Evolutionary conservation across 225 moss, liverwort and hornwort species (phyloP), one percentile per base, ranked within the genome.

Genomic region (Marchantia polymorpha): DNA sequence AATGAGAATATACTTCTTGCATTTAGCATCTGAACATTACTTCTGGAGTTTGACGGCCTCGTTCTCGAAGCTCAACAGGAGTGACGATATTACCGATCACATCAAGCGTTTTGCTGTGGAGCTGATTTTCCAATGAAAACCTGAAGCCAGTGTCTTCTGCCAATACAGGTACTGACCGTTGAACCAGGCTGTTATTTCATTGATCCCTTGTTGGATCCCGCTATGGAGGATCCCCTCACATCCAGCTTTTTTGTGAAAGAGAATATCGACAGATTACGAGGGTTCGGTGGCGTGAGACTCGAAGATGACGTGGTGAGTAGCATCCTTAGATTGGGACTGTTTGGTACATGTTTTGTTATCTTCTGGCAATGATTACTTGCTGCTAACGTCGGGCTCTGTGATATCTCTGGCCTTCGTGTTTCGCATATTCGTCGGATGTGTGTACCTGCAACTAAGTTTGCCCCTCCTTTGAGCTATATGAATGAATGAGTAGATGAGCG

Each of bases 181-280:
- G 97, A 99, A 78, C 94, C 97, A 77, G 92, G 97, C 64, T 93
- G 92, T 81, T 99, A 99, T 72, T 99, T 99, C 79, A 92, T 99
- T 25, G 92, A 95, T 51, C 82, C 90, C 7, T 65, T 95, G 49
- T 72, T 99, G 87, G 84, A 73, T 50, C 91, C 92, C 75, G 92
- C 94, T 53, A 47, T 94, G 30, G 72, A 92, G 29, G 84, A 99
- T 70, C 86, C 90, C 26, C 50, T 25, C n/a, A 79, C 77, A 80
- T 87, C 89, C 22, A 76, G 61, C 0, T 99, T 92, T 79, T 89
- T 95, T 51, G 89, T 86, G 25, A 84, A 83, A 49, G 83, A 91
- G 47, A 83, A 83, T 14, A 77, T 99, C 52, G 85, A 85, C 67
- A 71, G 69, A 61, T 81, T 95, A 31, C 89, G 93, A 39, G 79